Percentiles rank a stretch among this genome's conserved stretches.
These are phyloP conservation scores for Gynandropsis gynandra DNA, from an alignment of 345 rosid species.

Conservation along the genomic window DNA sequence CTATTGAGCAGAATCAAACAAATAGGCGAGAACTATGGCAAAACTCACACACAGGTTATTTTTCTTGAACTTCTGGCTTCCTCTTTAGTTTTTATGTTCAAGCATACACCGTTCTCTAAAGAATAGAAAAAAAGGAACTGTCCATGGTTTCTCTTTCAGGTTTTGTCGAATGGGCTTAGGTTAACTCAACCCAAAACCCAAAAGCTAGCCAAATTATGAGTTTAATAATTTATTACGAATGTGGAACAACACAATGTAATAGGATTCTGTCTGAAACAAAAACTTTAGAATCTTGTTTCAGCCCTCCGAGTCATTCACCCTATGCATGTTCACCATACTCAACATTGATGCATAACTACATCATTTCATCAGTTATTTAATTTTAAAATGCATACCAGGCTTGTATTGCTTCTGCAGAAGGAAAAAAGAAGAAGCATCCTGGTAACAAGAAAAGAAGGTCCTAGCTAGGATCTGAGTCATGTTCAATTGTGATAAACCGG, in stretches of 20 bases:
- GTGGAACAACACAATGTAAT: too few species aligned
- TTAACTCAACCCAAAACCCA: too few species aligned
- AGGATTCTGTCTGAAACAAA: not conserved
- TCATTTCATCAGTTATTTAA: not conserved
- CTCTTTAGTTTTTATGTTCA: constrained; percentile 1
- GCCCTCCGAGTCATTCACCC: constrained; percentile 11
- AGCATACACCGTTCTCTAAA: constrained; percentile 4
- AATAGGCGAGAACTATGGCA: constrained; percentile 56
- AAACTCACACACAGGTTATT: constrained; percentile 76
- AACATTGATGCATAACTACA: constrained; percentile 4
- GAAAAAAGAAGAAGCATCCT: not conserved
- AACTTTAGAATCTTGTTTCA: not conserved
- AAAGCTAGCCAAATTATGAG: too few species aligned
- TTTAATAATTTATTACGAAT: too few species aligned
- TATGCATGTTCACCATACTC: not conserved
- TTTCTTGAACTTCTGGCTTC: constrained; percentile 13
- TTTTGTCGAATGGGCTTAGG: too few species aligned
- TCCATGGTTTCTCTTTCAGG: not conserved
- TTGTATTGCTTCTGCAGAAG: not conserved
- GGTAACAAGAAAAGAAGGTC: not conserved
- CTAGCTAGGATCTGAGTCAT: constrained; percentile 1
- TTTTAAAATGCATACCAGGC: not conserved
- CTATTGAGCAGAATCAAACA: constrained; percentile 56
- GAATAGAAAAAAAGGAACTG: not conserved
- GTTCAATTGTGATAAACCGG: not conserved